phyloP scores from a whole-genome alignment of 768 basidiomycete species.

The Rhodotorula toruloides region DNA sequence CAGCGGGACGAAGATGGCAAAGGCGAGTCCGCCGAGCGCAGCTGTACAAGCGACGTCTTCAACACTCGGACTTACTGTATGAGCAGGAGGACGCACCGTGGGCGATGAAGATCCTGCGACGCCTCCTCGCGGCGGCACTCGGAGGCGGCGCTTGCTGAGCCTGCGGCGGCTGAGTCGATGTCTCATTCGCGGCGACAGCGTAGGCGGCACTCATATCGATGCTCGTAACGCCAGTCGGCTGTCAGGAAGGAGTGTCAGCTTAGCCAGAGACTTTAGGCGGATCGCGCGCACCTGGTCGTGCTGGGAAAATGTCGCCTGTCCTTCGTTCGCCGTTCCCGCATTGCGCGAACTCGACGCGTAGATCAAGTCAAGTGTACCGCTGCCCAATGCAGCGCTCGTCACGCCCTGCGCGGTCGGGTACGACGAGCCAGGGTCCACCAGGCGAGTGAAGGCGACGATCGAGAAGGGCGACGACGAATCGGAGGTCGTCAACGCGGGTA shows the following conservation, averaged over 20 bases:
- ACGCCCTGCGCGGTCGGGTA: conserved; percentile 7
- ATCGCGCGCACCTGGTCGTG: conserved; percentile 16
- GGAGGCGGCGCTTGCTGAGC: background rate
- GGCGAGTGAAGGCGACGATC: conserved; percentile 15
- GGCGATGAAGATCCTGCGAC: conserved; percentile 20
- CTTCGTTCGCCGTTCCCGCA: background rate
- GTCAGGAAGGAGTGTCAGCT: background rate
- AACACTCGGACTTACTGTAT: background rate
- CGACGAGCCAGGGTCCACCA: background rate
- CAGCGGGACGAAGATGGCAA: conserved; percentile 19
- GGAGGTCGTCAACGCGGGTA: conserved; percentile 20
- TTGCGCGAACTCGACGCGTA: conserved; percentile 9
- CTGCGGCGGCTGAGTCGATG: background rate
- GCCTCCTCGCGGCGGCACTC: background rate
- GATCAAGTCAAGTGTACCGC: background rate
- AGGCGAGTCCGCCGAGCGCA: conserved; percentile 9
- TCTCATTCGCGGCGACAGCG: background rate
- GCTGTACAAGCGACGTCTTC: conserved; percentile 4
- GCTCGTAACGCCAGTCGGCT: background rate
- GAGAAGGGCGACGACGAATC: conserved; percentile 6
- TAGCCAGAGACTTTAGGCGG: background rate
- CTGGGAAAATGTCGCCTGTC: background rate
- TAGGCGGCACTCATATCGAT: conserved; percentile 8
- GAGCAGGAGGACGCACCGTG: background rate
- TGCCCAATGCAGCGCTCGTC: background rate